These are phyloP conservation scores for Santalum album DNA, from an alignment of 164 flowering plant genomes.

Conservation along the genomic window DNA sequence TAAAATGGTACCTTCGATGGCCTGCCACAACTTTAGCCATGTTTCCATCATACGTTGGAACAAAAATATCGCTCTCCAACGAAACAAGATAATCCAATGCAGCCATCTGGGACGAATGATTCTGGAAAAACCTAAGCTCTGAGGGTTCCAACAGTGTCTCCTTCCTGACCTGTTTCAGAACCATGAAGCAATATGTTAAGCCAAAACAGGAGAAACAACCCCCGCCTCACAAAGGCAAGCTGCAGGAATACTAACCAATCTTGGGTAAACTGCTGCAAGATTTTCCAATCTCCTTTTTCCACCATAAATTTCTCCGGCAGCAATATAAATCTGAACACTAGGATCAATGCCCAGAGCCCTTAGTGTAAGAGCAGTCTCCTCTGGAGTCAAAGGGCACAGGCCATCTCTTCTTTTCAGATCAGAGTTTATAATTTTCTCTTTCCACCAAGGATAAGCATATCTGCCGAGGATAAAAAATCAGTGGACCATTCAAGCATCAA, in stretches of 20 bases:
- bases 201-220: slow-evolving; percentile 1
- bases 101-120: slow-evolving; percentile 96
- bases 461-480: slow-evolving; percentile 21
- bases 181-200: background rate
- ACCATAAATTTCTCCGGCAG: slow-evolving; percentile 90
- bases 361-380: slow-evolving; percentile 73
- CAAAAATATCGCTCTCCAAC: slow-evolving; percentile 85
- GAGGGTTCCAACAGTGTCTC: slow-evolving; percentile 77
- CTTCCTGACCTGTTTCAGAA: slow-evolving; percentile 67
- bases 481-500: background rate
- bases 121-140: slow-evolving; percentile 73
- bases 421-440: slow-evolving; percentile 78
- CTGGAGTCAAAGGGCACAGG: slow-evolving; percentile 86
- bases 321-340: slow-evolving; percentile 64
- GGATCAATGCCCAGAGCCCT: slow-evolving; percentile 71
- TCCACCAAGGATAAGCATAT: slow-evolving; percentile 98
- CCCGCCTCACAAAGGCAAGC: background rate
- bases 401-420: slow-evolving; percentile 80
- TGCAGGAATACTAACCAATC: slow-evolving; percentile 45
- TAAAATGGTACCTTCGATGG: slow-evolving; percentile 68
- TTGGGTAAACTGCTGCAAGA: slow-evolving; percentile 60
- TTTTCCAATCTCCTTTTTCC: slow-evolving; percentile 66
- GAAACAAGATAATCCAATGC: slow-evolving; percentile 94
- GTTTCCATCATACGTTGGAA: slow-evolving; percentile 95
- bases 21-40: slow-evolving; percentile 99